phyloP scores from a whole-genome alignment of 2,329 filamentous ascomycete genomes.

The Cylindrodendrum hubeiense region DNA sequence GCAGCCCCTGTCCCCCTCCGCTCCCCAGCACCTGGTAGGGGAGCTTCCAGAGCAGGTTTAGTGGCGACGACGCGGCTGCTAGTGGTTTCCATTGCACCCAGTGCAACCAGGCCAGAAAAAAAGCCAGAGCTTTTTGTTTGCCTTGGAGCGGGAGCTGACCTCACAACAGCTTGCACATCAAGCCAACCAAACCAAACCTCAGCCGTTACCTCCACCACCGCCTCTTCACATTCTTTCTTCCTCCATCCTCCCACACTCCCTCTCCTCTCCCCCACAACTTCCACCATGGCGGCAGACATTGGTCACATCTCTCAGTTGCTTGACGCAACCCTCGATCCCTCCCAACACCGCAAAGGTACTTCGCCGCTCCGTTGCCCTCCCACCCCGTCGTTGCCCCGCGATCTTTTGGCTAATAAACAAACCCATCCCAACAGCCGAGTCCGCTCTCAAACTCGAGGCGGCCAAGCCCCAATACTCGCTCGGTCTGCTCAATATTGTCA shows the following conservation, averaged over 20 bases:
- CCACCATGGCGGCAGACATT: slow-evolving; percentile 69
- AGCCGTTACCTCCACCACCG: slow-evolving; percentile 37
- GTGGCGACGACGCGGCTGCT: slow-evolving; percentile 10
- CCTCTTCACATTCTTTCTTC: slow-evolving; percentile 27
- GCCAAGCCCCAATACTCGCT: slow-evolving; percentile 89
- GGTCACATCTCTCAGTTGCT: slow-evolving; percentile 82
- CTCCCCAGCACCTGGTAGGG: slow-evolving; percentile 7
- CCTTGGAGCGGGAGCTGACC: slow-evolving; percentile 22
- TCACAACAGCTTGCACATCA: slow-evolving; percentile 33
- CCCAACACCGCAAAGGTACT: slow-evolving; percentile 89
- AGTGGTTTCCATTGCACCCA: slow-evolving; percentile 6
- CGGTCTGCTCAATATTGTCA: slow-evolving; percentile 89
- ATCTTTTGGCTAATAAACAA: slow-evolving; percentile 53
- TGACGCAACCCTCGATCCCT: slow-evolving; percentile 89
- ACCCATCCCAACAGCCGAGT: slow-evolving; percentile 74
- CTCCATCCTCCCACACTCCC: slow-evolving; percentile 14
- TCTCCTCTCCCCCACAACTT: slow-evolving; percentile 35
- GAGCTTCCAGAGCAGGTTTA: slow-evolving; percentile 19
- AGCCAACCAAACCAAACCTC: slow-evolving; percentile 26
- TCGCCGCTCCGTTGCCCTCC: slow-evolving; percentile 40
- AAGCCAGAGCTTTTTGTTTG: slow-evolving; percentile 6
- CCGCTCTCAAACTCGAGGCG: slow-evolving; percentile 82
- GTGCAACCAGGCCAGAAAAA: slow-evolving; percentile 6
- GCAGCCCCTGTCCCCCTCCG: background rate
- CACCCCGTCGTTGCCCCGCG: slow-evolving; percentile 43